Conservation (phyloP, 345 rosid genomes). For the Rhodomyrtus tomentosa region DNA sequence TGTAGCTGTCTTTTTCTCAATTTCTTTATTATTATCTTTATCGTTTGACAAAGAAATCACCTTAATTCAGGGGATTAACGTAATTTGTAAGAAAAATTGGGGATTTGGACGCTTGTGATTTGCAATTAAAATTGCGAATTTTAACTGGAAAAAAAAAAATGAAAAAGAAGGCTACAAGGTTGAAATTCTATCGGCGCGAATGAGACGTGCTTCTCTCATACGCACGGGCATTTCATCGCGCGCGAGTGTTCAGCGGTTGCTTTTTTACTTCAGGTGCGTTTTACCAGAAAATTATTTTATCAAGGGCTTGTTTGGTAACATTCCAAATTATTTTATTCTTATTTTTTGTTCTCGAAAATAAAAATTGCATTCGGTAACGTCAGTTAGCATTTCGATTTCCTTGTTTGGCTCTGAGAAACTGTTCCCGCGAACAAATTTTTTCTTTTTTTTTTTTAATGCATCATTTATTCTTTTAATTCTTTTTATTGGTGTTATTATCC, state of each 20-base stretch:
- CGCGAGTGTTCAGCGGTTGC: background rate
- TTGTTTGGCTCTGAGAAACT: no score
- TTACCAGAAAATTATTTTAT: background rate
- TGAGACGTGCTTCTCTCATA: background rate
- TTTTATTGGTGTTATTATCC: background rate
- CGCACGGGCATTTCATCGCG: background rate
- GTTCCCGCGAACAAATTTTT: no score
- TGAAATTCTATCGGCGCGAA: background rate
- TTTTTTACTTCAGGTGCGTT: constrained; percentile 2
- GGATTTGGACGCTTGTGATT: background rate
- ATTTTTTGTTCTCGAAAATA: no score
- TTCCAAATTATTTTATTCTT: no score
- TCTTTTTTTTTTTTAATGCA: background rate
- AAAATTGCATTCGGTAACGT: no score
- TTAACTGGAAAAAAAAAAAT: background rate
- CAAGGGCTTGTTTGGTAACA: no score
- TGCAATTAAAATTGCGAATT: background rate
- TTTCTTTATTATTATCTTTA: background rate
- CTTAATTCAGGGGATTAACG: background rate
- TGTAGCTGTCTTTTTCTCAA: background rate
- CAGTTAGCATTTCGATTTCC: no score
- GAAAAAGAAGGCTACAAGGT: background rate
- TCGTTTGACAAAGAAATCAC: background rate
- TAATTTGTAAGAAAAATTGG: background rate
- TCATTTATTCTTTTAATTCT: background rate